These are phyloP conservation scores for Spergularia marina DNA, from an alignment of 148 eudicot genomes.

Conservation along the genomic window DNA sequence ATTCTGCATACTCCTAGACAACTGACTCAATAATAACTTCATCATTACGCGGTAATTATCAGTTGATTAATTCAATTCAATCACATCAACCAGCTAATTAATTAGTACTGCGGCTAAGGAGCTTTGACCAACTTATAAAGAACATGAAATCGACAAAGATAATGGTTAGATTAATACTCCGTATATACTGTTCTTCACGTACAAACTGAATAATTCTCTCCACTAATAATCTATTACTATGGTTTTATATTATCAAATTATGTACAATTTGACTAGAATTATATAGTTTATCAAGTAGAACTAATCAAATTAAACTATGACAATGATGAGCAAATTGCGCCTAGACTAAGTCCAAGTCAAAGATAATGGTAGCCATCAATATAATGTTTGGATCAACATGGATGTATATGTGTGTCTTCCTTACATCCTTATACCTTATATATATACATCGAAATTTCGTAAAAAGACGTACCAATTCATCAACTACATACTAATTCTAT, in stretches of 20 bases:
- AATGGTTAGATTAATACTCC: not conserved
- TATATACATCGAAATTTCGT: not conserved
- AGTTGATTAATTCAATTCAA: not conserved
- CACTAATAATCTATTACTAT: not conserved
- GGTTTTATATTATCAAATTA: not conserved
- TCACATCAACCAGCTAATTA: not conserved
- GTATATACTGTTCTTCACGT: not conserved
- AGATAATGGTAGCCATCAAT: not conserved
- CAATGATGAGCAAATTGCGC: not conserved
- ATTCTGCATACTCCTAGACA: not conserved
- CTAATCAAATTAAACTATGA: not conserved
- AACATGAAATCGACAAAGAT: not conserved
- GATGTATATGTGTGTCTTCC: not conserved
- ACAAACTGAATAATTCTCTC: not conserved
- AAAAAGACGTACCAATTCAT: not conserved
- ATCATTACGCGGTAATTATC: not conserved
- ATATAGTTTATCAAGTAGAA: not conserved
- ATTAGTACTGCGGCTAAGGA: not conserved
- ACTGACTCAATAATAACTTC: not conserved
- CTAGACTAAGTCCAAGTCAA: not conserved
- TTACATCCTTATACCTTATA: not conserved
- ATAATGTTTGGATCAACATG: not conserved
- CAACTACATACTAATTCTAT: conserved; percentile 9
- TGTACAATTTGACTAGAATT: not conserved
- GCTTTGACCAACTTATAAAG: not conserved